Conservation (phyloP, 768 basidiomycete species). For the Lentinula sp. region DNA sequence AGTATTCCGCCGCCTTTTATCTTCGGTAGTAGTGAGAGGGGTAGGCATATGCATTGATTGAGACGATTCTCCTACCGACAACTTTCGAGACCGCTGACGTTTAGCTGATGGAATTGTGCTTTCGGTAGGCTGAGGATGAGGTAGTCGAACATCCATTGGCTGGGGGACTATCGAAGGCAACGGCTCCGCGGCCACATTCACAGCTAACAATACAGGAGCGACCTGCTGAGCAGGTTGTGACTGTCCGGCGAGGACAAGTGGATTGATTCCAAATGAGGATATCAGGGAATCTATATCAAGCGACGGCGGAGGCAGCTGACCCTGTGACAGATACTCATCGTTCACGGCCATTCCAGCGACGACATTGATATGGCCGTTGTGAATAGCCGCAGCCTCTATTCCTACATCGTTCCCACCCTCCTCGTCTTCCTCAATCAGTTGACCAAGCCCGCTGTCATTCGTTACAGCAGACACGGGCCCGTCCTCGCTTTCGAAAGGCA, state of each 20-base stretch:
- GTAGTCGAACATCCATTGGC: not conserved
- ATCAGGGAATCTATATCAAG: constrained; percentile 36
- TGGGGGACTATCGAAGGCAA: not conserved
- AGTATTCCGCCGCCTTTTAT: constrained; percentile 91
- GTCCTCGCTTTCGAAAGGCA: constrained; percentile 76
- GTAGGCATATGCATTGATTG: constrained; percentile 23
- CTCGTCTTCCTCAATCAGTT: constrained; percentile 36
- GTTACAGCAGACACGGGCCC: constrained; percentile 31
- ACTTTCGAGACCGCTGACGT: constrained; percentile 51
- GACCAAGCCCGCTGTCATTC: constrained; percentile 24
- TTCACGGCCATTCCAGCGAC: constrained; percentile 42
- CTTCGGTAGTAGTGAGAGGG: constrained; percentile 57
- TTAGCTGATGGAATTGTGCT: constrained; percentile 30
- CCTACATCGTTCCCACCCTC: constrained; percentile 30
- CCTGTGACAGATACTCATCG: constrained; percentile 17
- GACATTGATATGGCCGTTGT: constrained; percentile 55
- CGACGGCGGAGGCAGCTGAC: constrained; percentile 23
- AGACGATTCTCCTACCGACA: constrained; percentile 32
- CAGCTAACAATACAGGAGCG: constrained; percentile 58
- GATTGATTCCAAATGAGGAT: constrained; percentile 37
- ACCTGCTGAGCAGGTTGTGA: constrained; percentile 23
- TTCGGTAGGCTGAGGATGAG: constrained; percentile 8
- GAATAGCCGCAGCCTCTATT: constrained; percentile 34
- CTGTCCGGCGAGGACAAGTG: constrained; percentile 25
- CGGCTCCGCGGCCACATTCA: not conserved